Base-by-base conservation (phyloP, 805 yeast genomes). In the Kuraishia ogatae region DNA sequence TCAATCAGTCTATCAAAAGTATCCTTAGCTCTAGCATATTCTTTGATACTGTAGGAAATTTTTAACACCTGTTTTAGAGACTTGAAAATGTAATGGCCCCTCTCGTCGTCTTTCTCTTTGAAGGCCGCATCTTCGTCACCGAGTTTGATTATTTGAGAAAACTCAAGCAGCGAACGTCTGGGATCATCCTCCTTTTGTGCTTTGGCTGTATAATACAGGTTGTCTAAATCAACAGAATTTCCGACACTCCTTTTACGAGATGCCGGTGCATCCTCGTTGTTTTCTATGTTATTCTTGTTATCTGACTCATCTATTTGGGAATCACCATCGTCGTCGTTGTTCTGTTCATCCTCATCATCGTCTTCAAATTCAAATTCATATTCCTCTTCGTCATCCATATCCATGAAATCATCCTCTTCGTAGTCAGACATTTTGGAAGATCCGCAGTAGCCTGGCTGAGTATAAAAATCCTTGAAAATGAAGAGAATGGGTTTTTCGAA, bases 341-440 rank as follows among this genome's bases (percentile, higher is more conserved):
- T 51, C 17, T 51, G 46, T 26, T 54, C 61, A 15, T 58, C 62
- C 11, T 59, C 59, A 17, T 57, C 58, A n/a, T n/a, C n/a, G 11
- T 55, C 64, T n/a, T 59, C 63, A 15, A 61, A 63, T 21, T 61
- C 66, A 7, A 70, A 60, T 50, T 65, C 70, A 51, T 67, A 69
- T 52, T 66, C 70, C 49, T 66, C 74, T 47, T 68, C 71, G 21
- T 65, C 71, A 47, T 70, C 68, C 68, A 69, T 69, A 39, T 66
- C 71, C 60, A 57, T 54, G 51, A 54, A 57, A 35, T 54, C 59
- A 47, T 21, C 29, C 17, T 43, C 52, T 53, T 69, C 72, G 67
- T 71, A 68, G 49, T 71, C 74, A 1, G 72, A 68, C 74, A 70
- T 70, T 19, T 39, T 55, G 24, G 11, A 21, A 39, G 49, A 21